Base-by-base conservation (phyloP, 2,329 filamentous ascomycete species). In the Eurotiales sp. region DNA sequence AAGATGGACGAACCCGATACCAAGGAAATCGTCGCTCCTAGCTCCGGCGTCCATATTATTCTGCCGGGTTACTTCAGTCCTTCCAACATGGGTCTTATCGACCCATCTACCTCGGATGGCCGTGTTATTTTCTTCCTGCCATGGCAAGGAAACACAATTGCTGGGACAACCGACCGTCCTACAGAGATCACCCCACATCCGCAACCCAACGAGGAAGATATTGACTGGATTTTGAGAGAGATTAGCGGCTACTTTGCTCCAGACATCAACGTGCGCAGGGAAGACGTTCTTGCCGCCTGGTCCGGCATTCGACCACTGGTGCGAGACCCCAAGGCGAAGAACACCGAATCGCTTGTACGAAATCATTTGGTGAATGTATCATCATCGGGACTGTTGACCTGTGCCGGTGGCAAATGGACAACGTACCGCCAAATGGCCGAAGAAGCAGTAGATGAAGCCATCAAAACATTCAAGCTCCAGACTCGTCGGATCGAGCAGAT, bases 381-480 rank as follows among this genome's bases (percentile, higher is more conserved):
- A n/a, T 70, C 80, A 2, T 89, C 87, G 6, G 90, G 90, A 10
- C 79, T 95, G 17, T 73, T 95, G 58, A 95, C 90, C 29, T 91
- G 88, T 64, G 88, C 88, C 23, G 90, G 90, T 59, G 90, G 90
- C 43, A 95, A 95, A 72, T 95, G 90, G 90, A 95, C 90, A 2
- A 95, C 90, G 1, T 95, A 95, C 72, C 85, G 90, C 51, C 88
- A 95, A 70, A 95, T 95, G 90, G 88, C 89, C 19, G 88, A 95
- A 71, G 88, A 95, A 66, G 87, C 87, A 40, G 88, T 95, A 39
- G 88, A 95, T 62, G 85, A 87, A 62, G 87, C 89, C 8, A 80
- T 93, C 66, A 76, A 79, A 47, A 76, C 81, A 53, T 92, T 90
- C 69, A 72, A 75, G 8, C 78, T 93, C 30, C 67, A 77, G 48